Evolutionary conservation across 306 rosid genomes (phyloP).

Genomic region (Dalbergia cochinchinensis): DNA sequence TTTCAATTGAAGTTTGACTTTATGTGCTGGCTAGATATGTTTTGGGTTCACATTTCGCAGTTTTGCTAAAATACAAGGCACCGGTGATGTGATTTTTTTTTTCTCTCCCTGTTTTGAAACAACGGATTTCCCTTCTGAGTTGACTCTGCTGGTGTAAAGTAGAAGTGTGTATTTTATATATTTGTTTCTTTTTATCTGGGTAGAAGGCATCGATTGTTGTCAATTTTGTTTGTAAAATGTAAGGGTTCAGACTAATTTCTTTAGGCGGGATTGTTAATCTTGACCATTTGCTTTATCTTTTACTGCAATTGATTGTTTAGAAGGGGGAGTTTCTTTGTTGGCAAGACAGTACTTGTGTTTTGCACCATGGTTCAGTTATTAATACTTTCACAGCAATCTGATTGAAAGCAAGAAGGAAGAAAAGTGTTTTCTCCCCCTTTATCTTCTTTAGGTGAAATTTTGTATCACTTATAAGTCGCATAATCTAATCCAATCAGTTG

Average conservation of each 20-base stretch:
- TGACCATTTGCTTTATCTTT: not conserved
- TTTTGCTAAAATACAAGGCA: not conserved
- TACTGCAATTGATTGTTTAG: not conserved
- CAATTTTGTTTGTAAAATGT: not conserved
- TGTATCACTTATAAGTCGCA: slow-evolving; percentile 16
- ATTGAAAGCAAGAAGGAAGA: not conserved
- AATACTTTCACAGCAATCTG: not conserved
- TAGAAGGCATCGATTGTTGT: not conserved
- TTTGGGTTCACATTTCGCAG: slow-evolving; percentile 13
- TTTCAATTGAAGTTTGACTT: slow-evolving; percentile 29
- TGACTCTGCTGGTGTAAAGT: not conserved
- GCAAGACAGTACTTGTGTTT: not conserved
- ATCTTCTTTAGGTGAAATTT: slow-evolving; percentile 25
- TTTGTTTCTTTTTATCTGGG: not conserved
- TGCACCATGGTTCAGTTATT: not conserved
- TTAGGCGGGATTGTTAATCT: not conserved
- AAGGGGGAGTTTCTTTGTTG: not conserved
- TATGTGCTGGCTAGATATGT: slow-evolving; percentile 3
- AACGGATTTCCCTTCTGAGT: slow-evolving; percentile 13
- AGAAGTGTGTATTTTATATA: not conserved
- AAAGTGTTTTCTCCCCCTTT: not conserved
- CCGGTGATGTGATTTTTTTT: not conserved
- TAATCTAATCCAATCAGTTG: slow-evolving; percentile 23
- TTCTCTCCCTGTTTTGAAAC: not conserved
- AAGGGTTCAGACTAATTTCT: not conserved